Evolutionary conservation across 306 rosid species (phyloP).

Genomic region (Fagus crenata): DNA sequence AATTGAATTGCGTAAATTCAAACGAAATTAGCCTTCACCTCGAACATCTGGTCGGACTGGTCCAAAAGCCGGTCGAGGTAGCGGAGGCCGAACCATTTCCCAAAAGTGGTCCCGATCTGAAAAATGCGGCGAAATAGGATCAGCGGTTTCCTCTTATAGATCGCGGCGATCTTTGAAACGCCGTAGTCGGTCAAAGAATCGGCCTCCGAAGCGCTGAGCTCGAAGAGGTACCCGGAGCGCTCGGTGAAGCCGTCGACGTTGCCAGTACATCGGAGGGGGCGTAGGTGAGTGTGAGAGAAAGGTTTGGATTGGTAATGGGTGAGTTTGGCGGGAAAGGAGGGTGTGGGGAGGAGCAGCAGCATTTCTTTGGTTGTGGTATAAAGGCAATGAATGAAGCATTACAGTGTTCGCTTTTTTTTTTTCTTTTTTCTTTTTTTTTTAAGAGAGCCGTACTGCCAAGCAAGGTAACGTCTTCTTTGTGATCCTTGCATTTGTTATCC

Average conservation of each 20-base stretch:
- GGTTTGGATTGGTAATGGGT: slow-evolving; percentile 1
- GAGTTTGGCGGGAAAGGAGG: slow-evolving; percentile 35
- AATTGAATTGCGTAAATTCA: neutral
- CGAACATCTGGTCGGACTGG: slow-evolving; percentile 69
- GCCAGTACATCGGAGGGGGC: slow-evolving; percentile 24
- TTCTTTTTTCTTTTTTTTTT: neutral
- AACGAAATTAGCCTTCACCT: slow-evolving; percentile 38
- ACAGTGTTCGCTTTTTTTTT: too few species aligned
- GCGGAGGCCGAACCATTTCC: slow-evolving; percentile 74
- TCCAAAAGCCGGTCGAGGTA: slow-evolving; percentile 57
- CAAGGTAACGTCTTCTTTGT: slow-evolving; percentile 25
- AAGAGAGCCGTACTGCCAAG: neutral
- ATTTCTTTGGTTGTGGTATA: slow-evolving; percentile 8
- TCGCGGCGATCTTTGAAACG: slow-evolving; percentile 53
- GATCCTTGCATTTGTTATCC: slow-evolving; percentile 23
- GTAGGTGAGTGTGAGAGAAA: slow-evolving; percentile 8
- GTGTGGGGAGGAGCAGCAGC: slow-evolving; percentile 36
- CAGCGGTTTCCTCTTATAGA: slow-evolving; percentile 71
- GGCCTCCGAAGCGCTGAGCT: slow-evolving; percentile 57
- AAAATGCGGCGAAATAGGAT: slow-evolving; percentile 67
- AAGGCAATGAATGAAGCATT: neutral
- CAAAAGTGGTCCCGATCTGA: slow-evolving; percentile 69
- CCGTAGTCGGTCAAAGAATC: slow-evolving; percentile 65
- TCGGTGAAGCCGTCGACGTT: slow-evolving; percentile 59
- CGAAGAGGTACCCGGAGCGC: slow-evolving; percentile 81